Percentiles rank a stretch among this genome's conserved stretches.
phyloP scores from a whole-genome alignment of 2,329 filamentous ascomycete genomes.

The Penicillium aurantiogriseum region DNA sequence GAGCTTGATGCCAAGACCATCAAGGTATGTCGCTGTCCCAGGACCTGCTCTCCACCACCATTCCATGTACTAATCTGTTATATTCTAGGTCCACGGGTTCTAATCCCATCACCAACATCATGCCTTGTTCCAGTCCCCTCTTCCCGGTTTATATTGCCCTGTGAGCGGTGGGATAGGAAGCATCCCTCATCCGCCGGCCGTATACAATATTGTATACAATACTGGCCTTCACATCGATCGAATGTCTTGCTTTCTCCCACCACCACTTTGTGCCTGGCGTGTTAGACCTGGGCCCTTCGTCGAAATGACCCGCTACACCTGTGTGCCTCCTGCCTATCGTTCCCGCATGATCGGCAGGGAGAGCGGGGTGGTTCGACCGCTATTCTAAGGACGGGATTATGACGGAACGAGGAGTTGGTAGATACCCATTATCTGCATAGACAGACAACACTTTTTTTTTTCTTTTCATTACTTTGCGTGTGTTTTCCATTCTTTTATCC shows the following conservation, averaged over 20 bases:
- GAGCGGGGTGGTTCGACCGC: conserved; percentile 27
- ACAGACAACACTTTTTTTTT: conserved; percentile 29
- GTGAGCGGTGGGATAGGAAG: conserved; percentile 41
- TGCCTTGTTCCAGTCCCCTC: conserved; percentile 45
- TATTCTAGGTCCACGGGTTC: conserved; percentile 51
- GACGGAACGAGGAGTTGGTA: conserved; percentile 45
- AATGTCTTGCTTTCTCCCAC: conserved; percentile 25
- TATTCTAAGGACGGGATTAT: conserved; percentile 36
- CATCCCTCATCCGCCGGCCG: conserved; percentile 28
- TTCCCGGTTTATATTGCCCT: conserved; percentile 40
- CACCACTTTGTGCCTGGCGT: conserved; percentile 29
- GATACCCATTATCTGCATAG: conserved; percentile 43
- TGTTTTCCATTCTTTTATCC: conserved; percentile 16
- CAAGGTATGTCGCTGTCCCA: conserved; percentile 61
- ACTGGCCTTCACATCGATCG: conserved; percentile 21
- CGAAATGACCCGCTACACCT: conserved; percentile 30
- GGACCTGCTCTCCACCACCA: neutral
- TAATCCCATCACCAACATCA: conserved; percentile 44
- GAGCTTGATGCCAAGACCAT: conserved; percentile 95
- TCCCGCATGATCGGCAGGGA: conserved; percentile 23
- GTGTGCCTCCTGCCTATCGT: conserved; percentile 16
- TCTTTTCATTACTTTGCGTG: conserved; percentile 14
- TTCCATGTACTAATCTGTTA: conserved; percentile 6
- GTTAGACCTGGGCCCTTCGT: conserved; percentile 34
- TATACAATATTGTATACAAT: conserved; percentile 10